A percentile compares a stretch with the other conserved stretches of the same genome.
These are phyloP conservation scores for barrel medic (Medicago truncatula) DNA, from an alignment of 306 rosid genomes.

Conservation along the genomic window MtrunA17r5.0-ANR NC_053049.1:5940001-5940500, in stretches of 20 bases:
- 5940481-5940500: slow-evolving; percentile 40
- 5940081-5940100: too few species aligned
- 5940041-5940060: too few species aligned
- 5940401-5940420: slow-evolving; percentile 51
- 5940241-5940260: slow-evolving; percentile 42
- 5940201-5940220: slow-evolving; percentile 5
- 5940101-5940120: too few species aligned
- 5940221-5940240: slow-evolving; percentile 38
- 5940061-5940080: too few species aligned
- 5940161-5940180: slow-evolving; percentile 11
- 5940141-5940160: slow-evolving; percentile 18
- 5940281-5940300: slow-evolving; percentile 47
- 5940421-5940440: slow-evolving; percentile 50
- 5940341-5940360: slow-evolving; percentile 46
- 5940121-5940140: slow-evolving; percentile 24
- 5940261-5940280: slow-evolving; percentile 42
- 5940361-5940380: slow-evolving; percentile 29
- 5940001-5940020: too few species aligned
- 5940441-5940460: slow-evolving; percentile 39
- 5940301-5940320: slow-evolving; percentile 47
- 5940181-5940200: neutral
- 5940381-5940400: slow-evolving; percentile 43
- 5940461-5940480: slow-evolving; percentile 32
- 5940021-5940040: too few species aligned
- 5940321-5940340: slow-evolving; percentile 56